Evolutionary conservation across 805 yeast species (phyloP).

Genomic region (Wilhelminamyces savonicus): DNA sequence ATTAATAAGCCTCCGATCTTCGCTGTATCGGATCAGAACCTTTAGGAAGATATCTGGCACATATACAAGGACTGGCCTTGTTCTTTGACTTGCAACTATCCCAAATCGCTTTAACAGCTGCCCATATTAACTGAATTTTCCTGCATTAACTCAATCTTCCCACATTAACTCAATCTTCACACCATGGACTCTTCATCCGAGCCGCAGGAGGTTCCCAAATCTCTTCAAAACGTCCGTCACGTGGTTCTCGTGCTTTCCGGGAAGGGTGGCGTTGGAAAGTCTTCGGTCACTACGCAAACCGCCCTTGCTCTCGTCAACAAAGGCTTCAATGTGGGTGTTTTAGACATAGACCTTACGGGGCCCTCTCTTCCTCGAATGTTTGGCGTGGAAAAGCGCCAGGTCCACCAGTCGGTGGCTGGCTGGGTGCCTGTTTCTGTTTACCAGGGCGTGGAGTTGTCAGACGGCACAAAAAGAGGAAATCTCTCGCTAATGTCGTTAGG

Average conservation of each 20-base stretch:
- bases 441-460: slow-evolving; percentile 1
- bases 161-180: too few relatives aligned
- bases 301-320: slow-evolving; percentile 71
- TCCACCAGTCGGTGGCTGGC: slow-evolving; percentile 74
- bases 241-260: slow-evolving; percentile 83
- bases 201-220: slow-evolving; percentile 21
- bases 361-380: slow-evolving; percentile 96
- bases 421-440: slow-evolving; percentile 81
- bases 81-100: too few relatives aligned
- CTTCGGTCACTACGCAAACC: slow-evolving; percentile 90
- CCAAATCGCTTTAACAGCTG: too few relatives aligned
- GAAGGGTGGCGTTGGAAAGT: slow-evolving; percentile 96
- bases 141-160: too few relatives aligned
- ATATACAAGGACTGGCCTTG: too few relatives aligned
- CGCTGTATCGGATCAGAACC: too few relatives aligned
- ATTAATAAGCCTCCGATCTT: too few relatives aligned
- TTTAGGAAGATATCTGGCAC: too few relatives aligned
- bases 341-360: slow-evolving; percentile 94
- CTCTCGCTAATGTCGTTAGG: slow-evolving; percentile 83
- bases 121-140: too few relatives aligned
- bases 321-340: slow-evolving; percentile 84
- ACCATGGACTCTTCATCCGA: too few relatives aligned
- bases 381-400: slow-evolving; percentile 75
- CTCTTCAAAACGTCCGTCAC: slow-evolving; percentile 55
- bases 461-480: slow-evolving; percentile 21